Evolutionary conservation across 2,329 filamentous ascomycete genomes (phyloP), one percentile per base, ranked within the genome.

Genomic region (Cladobotryum mycophilum): DNA sequence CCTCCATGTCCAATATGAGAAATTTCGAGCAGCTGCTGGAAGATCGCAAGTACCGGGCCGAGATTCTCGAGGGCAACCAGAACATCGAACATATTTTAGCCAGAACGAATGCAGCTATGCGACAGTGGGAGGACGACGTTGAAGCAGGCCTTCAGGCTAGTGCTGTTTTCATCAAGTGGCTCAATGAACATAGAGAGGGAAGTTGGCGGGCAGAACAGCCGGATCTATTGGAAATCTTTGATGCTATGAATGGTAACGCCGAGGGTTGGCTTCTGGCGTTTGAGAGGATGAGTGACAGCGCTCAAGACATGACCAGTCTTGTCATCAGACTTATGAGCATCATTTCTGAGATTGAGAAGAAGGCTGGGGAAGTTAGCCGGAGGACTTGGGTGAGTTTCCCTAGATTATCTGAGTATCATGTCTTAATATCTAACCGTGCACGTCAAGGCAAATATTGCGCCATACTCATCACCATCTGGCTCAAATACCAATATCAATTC

Each of bases 221-320:
- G 2, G 76, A 81, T 44, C 73, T 85, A 43, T 76, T 79, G 35
- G 84, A 88, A 43, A 89, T 96, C 17, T 93, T 88, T 59, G 80
- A 85, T 38, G 89, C 91, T 36, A 97, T 97, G 91, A 86, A 87
- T 61, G 88, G 89, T 34, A 97, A 97, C 60, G 85, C 90, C 8
- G 87, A 95, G 56, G 90, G 91, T 41, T 97, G 92, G 92, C 81
- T 85, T 52, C 82, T 84, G 51, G 89, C 89, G 6, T 85, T 96
- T 61, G 78, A 83, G 48, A 85, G 86, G 49, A 75, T 96, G 53
- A 84, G 89, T 63, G 79, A 79, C 18, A 89, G 86, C 62, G 84
- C 85, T 13, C 80, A 85, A 54, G 78, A 80, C 41, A 74, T 96
- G 22, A 86, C 85, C 33, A 77, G 81, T 6, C 74, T 85, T 30